phyloP scores from a whole-genome alignment of 768 basidiomycete genomes.

The Mycena galopus region DNA sequence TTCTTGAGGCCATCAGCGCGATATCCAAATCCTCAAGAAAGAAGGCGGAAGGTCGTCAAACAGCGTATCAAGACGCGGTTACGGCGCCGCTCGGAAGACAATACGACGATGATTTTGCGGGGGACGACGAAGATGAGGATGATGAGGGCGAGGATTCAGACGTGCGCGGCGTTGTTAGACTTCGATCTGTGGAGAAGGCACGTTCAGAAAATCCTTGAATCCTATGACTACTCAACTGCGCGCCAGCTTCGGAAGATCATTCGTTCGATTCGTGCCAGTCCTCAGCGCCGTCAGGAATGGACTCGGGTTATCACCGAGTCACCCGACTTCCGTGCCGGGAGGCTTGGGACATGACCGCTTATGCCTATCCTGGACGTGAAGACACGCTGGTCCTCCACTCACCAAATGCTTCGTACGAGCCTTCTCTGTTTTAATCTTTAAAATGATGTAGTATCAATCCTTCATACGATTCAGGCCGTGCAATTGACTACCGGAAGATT shows the following conservation, averaged over 20 bases:
- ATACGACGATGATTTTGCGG: background rate
- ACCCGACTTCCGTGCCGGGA: background rate
- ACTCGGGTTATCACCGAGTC: background rate
- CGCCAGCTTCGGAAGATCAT: background rate
- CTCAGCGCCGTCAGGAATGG: background rate
- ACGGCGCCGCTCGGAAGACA: constrained; percentile 2
- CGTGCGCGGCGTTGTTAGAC: background rate
- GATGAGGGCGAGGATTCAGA: constrained; percentile 3
- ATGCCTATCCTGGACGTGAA: background rate
- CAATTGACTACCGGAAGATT: background rate
- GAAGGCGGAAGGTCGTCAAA: constrained; percentile 11
- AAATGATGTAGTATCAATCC: background rate
- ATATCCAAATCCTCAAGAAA: constrained; percentile 21
- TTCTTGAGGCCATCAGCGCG: constrained; percentile 44
- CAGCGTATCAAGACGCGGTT: constrained; percentile 31
- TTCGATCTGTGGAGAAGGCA: background rate
- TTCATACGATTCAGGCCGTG: background rate
- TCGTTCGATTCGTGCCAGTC: background rate
- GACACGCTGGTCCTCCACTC: background rate
- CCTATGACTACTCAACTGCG: background rate
- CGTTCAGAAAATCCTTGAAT: background rate
- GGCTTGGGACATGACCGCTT: background rate
- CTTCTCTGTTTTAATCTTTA: background rate
- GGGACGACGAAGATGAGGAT: constrained; percentile 33
- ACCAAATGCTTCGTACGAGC: background rate